phyloP scores from a whole-genome alignment of 495 filamentous ascomycete species.

The Hyaloscypha bicolor region DNA sequence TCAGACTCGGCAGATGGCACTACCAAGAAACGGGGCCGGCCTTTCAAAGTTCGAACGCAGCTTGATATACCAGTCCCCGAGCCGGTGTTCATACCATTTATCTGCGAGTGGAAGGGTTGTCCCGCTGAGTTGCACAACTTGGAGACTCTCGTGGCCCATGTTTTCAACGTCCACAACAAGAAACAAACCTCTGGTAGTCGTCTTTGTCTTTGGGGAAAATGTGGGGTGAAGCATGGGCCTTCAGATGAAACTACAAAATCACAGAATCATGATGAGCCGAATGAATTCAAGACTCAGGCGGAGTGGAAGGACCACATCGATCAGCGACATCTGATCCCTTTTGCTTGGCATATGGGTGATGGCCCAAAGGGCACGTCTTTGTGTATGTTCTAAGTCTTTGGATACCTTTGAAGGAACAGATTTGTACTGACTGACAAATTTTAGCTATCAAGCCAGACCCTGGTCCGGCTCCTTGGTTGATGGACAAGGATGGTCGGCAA shows the following conservation, averaged over 20 bases:
- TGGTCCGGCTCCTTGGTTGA: constrained; percentile 9
- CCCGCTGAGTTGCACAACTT: constrained; percentile 68
- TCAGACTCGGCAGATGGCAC: neutral
- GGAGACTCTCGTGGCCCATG: constrained; percentile 61
- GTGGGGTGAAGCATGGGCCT: constrained; percentile 27
- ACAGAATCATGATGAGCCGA: neutral
- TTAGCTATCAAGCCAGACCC: neutral
- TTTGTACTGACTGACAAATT: neutral
- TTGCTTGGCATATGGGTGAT: constrained; percentile 62
- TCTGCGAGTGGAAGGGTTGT: constrained; percentile 67
- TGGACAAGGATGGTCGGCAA: constrained; percentile 15
- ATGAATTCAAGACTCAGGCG: constrained; percentile 31
- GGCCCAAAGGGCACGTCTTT: constrained; percentile 52
- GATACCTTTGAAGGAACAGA: neutral
- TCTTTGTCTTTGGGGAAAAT: constrained; percentile 52
- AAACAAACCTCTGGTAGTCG: constrained; percentile 22
- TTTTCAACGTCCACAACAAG: constrained; percentile 54
- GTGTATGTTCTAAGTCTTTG: constrained; percentile 42
- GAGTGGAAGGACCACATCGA: constrained; percentile 58
- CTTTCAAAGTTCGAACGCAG: constrained; percentile 6
- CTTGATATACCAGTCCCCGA: constrained; percentile 13
- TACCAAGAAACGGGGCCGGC: constrained; percentile 19
- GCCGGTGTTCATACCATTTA: constrained; percentile 35
- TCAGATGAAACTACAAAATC: neutral
- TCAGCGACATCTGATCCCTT: constrained; percentile 48